Conservation (phyloP, 2,329 filamentous ascomycete genomes). For the Tolypocladium endophyticum region DNA sequence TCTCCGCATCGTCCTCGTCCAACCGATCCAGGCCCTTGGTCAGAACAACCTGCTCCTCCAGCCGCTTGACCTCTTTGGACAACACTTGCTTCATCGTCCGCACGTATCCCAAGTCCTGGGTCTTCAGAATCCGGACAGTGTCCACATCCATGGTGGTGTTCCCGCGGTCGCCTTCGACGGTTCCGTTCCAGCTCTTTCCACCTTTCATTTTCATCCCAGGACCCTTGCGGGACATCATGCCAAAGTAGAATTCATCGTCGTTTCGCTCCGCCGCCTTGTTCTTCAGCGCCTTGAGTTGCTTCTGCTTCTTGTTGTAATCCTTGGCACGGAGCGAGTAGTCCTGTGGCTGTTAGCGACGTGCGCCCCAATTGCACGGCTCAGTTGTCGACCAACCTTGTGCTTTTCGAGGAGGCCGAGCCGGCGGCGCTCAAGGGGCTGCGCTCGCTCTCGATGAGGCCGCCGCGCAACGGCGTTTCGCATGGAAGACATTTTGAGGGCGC, state of each 20-base stretch:
- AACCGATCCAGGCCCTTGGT: conserved; percentile 24
- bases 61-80: conserved; percentile 42
- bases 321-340: conserved; percentile 56
- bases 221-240: conserved; percentile 54
- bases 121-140: conserved; percentile 53
- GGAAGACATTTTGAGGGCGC: conserved; percentile 35
- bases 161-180: conserved; percentile 46
- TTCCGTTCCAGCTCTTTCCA: conserved; percentile 44
- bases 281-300: conserved; percentile 45
- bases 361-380: background rate
- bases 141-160: conserved; percentile 45
- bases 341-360: conserved; percentile 17
- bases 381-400: conserved; percentile 56
- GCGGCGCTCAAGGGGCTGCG: conserved; percentile 71
- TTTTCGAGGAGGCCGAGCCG: conserved; percentile 93
- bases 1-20: conserved; percentile 22
- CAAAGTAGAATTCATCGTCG: conserved; percentile 65
- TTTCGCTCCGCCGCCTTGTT: conserved; percentile 55
- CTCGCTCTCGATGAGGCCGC: conserved; percentile 82
- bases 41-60: conserved; percentile 45
- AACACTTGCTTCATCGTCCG: conserved; percentile 51
- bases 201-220: conserved; percentile 37
- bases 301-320: conserved; percentile 58
- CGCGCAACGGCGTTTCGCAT: conserved; percentile 60
- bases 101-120: conserved; percentile 56